Evolutionary conservation across 1,284 basidiomycete species (phyloP).

Genomic region (Cutaneotrichosporon cyanovorans): DNA sequence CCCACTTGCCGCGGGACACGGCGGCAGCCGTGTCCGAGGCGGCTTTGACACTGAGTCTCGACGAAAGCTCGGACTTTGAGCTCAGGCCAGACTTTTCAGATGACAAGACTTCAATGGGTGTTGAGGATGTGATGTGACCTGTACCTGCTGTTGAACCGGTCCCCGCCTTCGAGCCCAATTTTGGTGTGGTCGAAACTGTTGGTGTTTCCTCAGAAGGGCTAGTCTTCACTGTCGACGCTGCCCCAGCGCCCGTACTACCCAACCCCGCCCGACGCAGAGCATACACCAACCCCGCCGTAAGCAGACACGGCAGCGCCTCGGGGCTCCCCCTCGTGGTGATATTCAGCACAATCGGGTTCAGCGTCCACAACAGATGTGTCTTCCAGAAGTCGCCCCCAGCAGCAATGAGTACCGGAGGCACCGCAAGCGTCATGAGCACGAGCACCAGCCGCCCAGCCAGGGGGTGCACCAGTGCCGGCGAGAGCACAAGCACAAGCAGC

Average conservation of each 20-base stretch:
- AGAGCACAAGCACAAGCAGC: slow-evolving; percentile 70
- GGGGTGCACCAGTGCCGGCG: slow-evolving; percentile 72
- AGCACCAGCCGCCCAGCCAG: slow-evolving; percentile 88
- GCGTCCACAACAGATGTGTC: slow-evolving; percentile 58
- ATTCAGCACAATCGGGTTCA: slow-evolving; percentile 90
- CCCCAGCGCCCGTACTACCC: not conserved
- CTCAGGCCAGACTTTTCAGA: too few species aligned
- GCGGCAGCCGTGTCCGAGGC: too few species aligned
- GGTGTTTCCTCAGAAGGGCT: too few species aligned
- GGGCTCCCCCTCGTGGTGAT: slow-evolving; percentile 95
- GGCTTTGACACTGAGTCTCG: too few species aligned
- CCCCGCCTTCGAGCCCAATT: too few species aligned
- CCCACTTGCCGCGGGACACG: slow-evolving; percentile 3
- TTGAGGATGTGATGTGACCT: too few species aligned
- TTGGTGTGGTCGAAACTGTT: too few species aligned
- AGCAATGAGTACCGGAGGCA: slow-evolving; percentile 67
- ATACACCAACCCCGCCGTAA: slow-evolving; percentile 55
- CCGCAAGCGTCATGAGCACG: slow-evolving; percentile 71
- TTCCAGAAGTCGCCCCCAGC: slow-evolving; percentile 17
- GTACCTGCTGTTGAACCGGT: too few species aligned
- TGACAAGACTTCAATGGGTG: too few species aligned
- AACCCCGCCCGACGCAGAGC: slow-evolving; percentile 53
- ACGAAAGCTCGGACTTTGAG: too few species aligned
- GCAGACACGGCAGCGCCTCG: slow-evolving; percentile 73
- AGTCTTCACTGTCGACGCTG: not conserved